Percentiles rank a stretch among this genome's conserved stretches.
phyloP scores from a whole-genome alignment of 2,329 filamentous ascomycete genomes.

The Cladosporium sp. region DNA sequence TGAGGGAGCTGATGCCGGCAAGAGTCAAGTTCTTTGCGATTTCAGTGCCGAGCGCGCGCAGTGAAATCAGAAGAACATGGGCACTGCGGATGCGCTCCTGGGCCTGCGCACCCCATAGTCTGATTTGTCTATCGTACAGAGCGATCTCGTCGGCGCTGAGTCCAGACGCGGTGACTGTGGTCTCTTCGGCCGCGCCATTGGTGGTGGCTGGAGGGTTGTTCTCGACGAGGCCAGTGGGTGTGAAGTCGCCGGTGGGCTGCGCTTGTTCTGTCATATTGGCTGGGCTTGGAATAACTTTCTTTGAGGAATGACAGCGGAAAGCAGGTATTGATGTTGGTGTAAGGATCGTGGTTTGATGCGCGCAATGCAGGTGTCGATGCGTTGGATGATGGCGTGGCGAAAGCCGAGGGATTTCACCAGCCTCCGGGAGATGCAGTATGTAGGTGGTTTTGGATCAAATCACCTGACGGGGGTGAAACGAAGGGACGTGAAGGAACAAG shows the following conservation, averaged over 20 bases:
- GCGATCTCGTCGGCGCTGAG: conserved; percentile 77
- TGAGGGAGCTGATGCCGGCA: conserved; percentile 85
- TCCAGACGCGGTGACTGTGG: conserved; percentile 23
- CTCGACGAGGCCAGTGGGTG: conserved; percentile 3
- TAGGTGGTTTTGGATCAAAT: too few relatives aligned
- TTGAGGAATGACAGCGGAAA: too few relatives aligned
- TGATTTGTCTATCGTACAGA: conserved; percentile 94
- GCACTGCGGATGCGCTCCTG: conserved; percentile 85
- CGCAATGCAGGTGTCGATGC: too few relatives aligned
- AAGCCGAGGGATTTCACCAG: too few relatives aligned
- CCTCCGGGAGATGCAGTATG: too few relatives aligned
- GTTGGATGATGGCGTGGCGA: too few relatives aligned
- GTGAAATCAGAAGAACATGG: conserved; percentile 82
- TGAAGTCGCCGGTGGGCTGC: neutral
- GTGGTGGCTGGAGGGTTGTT: conserved; percentile 8
- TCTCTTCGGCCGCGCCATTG: conserved; percentile 18
- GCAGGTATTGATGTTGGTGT: too few relatives aligned
- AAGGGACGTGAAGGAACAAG: too few relatives aligned
- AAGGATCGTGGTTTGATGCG: too few relatives aligned
- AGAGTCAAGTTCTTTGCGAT: conserved; percentile 97
- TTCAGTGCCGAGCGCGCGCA: conserved; percentile 86
- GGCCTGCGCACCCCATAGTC: conserved; percentile 93
- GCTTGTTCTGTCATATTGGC: conserved; percentile 13
- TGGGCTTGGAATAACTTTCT: too few relatives aligned
- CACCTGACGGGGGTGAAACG: too few relatives aligned